Percentiles rank a stretch among this genome's conserved stretches.
These are phyloP conservation scores for Hypoxylon trugodes DNA, from an alignment of 495 filamentous ascomycete genomes.

Conservation along the genomic window DNA sequence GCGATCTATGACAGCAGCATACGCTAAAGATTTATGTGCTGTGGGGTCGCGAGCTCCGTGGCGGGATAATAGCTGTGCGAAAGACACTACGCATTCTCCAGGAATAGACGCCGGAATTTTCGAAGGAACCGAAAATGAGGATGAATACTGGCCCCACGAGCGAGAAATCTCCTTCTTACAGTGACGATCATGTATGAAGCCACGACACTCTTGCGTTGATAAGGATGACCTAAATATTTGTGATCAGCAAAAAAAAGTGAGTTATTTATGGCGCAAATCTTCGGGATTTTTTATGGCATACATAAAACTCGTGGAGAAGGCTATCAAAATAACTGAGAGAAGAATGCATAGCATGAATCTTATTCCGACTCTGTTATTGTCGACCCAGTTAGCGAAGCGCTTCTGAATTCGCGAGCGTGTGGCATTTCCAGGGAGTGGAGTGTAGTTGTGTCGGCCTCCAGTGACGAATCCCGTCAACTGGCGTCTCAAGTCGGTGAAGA, in stretches of 20 bases:
- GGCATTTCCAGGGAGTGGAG: slow-evolving; percentile 29
- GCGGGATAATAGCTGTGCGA: slow-evolving; percentile 79
- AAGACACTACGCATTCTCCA: slow-evolving; percentile 71
- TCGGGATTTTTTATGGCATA: slow-evolving; percentile 21
- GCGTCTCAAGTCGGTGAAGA: slow-evolving; percentile 37
- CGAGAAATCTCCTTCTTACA: slow-evolving; percentile 63
- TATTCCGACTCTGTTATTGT: slow-evolving; percentile 6
- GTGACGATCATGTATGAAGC: slow-evolving; percentile 68
- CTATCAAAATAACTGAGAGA: slow-evolving; percentile 17
- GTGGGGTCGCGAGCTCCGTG: slow-evolving; percentile 89
- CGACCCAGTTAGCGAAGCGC: slow-evolving; percentile 11
- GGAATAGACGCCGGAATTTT: slow-evolving; percentile 66
- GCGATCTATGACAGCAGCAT: slow-evolving; percentile 62
- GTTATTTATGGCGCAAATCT: slow-evolving; percentile 29
- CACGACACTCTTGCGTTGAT: slow-evolving; percentile 61
- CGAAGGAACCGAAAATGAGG: slow-evolving; percentile 77
- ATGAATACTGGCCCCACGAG: slow-evolving; percentile 87
- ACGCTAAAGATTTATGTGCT: slow-evolving; percentile 62
- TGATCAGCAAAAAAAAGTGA: slow-evolving; percentile 22
- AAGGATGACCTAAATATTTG: slow-evolving; percentile 27
- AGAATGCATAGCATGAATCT: slow-evolving; percentile 12
- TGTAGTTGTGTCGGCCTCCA: slow-evolving; percentile 37
- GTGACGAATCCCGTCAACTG: slow-evolving; percentile 26
- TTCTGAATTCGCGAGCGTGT: background rate
- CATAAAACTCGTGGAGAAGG: slow-evolving; percentile 24